phyloP scores from a whole-genome alignment of 768 basidiomycete species.

The Candolleomyces eurysporus region DNA sequence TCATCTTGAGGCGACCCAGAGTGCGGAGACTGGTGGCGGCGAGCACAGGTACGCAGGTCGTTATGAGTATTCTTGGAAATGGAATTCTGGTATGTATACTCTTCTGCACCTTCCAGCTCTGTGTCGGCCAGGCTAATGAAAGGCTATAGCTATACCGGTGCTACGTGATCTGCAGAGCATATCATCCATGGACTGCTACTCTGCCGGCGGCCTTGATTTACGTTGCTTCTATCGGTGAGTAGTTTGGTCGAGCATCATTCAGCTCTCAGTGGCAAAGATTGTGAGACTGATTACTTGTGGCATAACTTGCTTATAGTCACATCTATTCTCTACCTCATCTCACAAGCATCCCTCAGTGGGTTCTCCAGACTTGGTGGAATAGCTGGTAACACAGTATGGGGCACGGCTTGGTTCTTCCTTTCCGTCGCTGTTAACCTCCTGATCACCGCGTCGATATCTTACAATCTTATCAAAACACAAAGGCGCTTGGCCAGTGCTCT shows the following conservation, averaged over 20 bases:
- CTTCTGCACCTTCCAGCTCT: neutral
- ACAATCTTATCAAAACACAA: slow-evolving; percentile 6
- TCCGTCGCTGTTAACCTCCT: neutral
- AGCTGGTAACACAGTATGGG: neutral
- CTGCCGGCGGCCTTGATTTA: neutral
- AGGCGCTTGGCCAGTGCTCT: neutral
- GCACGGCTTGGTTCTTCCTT: neutral
- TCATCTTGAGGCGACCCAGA: neutral
- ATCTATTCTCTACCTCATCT: neutral
- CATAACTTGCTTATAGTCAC: too few relatives aligned
- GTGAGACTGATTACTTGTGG: too few relatives aligned
- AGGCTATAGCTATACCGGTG: neutral
- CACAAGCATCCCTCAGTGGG: neutral
- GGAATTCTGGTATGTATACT: neutral
- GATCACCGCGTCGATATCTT: neutral
- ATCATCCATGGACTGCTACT: neutral
- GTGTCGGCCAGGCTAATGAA: neutral
- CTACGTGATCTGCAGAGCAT: neutral
- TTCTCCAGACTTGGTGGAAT: too few relatives aligned
- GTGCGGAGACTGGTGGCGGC: neutral
- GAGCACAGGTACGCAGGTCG: neutral
- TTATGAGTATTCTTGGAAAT: neutral
- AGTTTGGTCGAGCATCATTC: too few relatives aligned
- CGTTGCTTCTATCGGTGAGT: neutral
- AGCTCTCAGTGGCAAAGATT: too few relatives aligned